Conservation (phyloP, 345 rosid species). For the Eucalyptus victrix region DNA sequence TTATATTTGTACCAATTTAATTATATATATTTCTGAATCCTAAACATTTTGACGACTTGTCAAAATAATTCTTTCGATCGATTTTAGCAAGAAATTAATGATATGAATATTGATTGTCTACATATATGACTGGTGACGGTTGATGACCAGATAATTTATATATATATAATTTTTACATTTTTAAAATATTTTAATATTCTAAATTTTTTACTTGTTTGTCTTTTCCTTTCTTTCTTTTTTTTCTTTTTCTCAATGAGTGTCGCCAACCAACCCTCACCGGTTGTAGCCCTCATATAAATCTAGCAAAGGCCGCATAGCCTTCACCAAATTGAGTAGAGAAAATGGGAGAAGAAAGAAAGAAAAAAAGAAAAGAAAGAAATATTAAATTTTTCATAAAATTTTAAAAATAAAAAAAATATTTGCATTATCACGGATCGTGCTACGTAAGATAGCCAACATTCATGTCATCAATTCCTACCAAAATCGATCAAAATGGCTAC, state of each 20-base stretch:
- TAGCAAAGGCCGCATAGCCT: too few relatives aligned
- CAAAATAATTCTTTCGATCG: rapidly evolving
- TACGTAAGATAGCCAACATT: rapidly evolving
- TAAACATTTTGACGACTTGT: neutral
- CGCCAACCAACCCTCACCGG: rapidly evolving
- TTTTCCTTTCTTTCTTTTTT: neutral
- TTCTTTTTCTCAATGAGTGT: neutral
- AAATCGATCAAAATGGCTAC: neutral
- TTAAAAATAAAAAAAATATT: neutral
- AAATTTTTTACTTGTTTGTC: neutral
- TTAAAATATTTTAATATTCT: too few relatives aligned
- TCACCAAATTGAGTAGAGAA: rapidly evolving
- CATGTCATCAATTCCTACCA: neutral
- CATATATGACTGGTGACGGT: rapidly evolving
- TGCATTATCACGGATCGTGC: rapidly evolving
- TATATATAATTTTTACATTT: neutral
- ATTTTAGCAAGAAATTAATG: rapidly evolving
- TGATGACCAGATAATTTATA: too few relatives aligned
- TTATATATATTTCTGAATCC: rapidly evolving
- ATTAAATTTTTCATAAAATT: too few relatives aligned
- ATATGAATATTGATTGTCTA: rapidly evolving
- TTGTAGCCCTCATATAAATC: too few relatives aligned
- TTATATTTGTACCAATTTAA: rapidly evolving
- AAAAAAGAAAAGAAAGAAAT: neutral
- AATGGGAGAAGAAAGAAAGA: neutral